phyloP scores from a whole-genome alignment of 1,139 yeast genomes.

The Yamadazyma siamensis region DNA sequence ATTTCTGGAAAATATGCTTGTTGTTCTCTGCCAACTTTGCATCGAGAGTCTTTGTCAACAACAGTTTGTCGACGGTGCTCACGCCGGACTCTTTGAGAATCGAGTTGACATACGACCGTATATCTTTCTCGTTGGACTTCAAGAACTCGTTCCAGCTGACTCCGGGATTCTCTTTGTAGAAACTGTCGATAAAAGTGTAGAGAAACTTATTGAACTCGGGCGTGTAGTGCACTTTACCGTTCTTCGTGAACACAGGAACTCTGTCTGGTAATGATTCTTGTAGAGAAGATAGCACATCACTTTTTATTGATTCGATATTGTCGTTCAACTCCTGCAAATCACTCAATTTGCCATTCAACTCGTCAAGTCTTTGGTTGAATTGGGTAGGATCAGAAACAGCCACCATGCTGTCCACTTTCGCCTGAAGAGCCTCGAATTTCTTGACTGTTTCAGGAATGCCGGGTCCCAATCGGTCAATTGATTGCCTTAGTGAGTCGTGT shows the following conservation, averaged over 20 bases:
- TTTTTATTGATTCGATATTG: conserved; percentile 20
- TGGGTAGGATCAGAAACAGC: conserved; percentile 12
- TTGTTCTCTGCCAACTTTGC: conserved; percentile 24
- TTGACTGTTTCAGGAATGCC: conserved; percentile 11
- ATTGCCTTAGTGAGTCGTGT: conserved; percentile 1
- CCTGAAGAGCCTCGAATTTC: conserved; percentile 7
- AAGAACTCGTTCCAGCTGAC: conserved; percentile 23
- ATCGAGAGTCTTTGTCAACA: conserved; percentile 20
- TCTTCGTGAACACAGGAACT: conserved; percentile 32
- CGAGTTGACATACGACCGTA: conserved; percentile 17
- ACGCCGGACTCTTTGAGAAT: conserved; percentile 9
- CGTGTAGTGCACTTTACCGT: conserved; percentile 34
- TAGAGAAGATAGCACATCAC: conserved; percentile 20
- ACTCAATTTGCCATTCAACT: conserved; percentile 15
- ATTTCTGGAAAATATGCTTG: conserved; percentile 20
- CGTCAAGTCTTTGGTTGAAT: conserved; percentile 17
- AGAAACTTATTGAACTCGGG: conserved; percentile 42
- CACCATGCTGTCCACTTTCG: conserved; percentile 9
- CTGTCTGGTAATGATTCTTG: conserved; percentile 24
- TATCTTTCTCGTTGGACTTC: conserved; percentile 15
- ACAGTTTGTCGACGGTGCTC: conserved; percentile 16
- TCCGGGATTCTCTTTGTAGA: conserved; percentile 14
- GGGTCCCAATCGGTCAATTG: not conserved
- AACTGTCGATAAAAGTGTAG: conserved; percentile 32
- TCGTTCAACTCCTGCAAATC: conserved; percentile 16